Percentiles rank a stretch among this genome's conserved stretches.
Conservation (phyloP, 331 rosid genomes). For the Rosa hybrid region DNA sequence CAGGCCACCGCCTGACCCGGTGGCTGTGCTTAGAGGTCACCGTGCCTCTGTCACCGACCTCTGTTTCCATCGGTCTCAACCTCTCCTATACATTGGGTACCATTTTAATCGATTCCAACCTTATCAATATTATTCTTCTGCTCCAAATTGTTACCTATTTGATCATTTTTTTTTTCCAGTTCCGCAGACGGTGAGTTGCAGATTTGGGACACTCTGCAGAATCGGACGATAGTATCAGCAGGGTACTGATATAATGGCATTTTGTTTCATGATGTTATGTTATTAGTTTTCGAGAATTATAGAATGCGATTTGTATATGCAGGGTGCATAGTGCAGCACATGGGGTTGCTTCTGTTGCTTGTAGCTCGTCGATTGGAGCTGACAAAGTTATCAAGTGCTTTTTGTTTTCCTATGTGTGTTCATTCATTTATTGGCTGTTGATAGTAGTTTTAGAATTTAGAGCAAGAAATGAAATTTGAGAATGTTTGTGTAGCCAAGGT, state of each 20-base stretch:
- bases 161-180: constrained; percentile 29
- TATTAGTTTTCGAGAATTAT: neutral
- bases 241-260: constrained; percentile 41
- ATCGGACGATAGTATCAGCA: constrained; percentile 76
- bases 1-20: constrained; percentile 90
- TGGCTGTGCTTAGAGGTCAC: constrained; percentile 86
- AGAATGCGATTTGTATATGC: constrained; percentile 1
- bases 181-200: constrained; percentile 87
- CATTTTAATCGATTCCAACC: neutral
- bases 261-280: neutral
- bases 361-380: constrained; percentile 57
- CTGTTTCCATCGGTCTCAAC: constrained; percentile 62
- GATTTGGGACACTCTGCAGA: constrained; percentile 82
- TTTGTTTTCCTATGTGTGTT: neutral
- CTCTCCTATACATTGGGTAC: constrained; percentile 74
- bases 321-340: constrained; percentile 91
- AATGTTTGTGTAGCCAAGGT: constrained; percentile 70
- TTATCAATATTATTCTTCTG: neutral
- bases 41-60: constrained; percentile 81
- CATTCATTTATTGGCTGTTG: neutral
- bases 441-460: neutral
- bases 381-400: constrained; percentile 74
- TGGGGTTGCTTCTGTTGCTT: constrained; percentile 68
- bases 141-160: neutral
- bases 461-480: neutral